phyloP scores from a whole-genome alignment of 495 filamentous ascomycete genomes.

The Penicillium roqueforti region DNA sequence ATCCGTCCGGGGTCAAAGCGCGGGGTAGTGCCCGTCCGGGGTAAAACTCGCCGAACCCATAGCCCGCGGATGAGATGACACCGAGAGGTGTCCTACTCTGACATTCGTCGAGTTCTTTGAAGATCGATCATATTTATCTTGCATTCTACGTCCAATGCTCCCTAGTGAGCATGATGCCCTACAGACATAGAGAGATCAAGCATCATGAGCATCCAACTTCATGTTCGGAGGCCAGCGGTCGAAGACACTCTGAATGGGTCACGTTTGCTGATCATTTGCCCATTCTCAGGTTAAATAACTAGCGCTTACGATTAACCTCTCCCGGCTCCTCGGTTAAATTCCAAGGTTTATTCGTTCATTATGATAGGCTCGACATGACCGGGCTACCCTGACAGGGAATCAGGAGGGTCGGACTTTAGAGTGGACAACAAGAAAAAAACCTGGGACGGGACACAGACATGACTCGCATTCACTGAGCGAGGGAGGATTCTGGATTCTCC shows the following conservation, averaged over 20 bases:
- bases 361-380: constrained; percentile 14
- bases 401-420: constrained; percentile 2
- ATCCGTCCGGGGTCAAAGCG: constrained; percentile 16
- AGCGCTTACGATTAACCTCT: too few species aligned
- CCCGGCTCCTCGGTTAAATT: neutral
- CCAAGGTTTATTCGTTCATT: constrained; percentile 9
- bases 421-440: constrained; percentile 3
- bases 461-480: constrained; percentile 10
- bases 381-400: constrained; percentile 9
- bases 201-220: constrained; percentile 12
- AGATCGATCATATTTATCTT: constrained; percentile 10
- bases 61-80: constrained; percentile 7
- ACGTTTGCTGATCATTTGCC: constrained; percentile 7
- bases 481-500: constrained; percentile 2
- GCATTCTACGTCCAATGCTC: constrained; percentile 5
- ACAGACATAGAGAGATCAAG: constrained; percentile 11
- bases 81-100: constrained; percentile 12
- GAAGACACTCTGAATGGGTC: constrained; percentile 12
- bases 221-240: constrained; percentile 8
- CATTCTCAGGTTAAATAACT: constrained; percentile 8
- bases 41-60: constrained; percentile 15
- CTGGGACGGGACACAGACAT: neutral
- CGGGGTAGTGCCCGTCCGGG: constrained; percentile 18
- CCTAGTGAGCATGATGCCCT: constrained; percentile 1
- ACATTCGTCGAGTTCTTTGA: constrained; percentile 11